Conservation (phyloP, 345 rosid species). For the Microthlaspi erraticum region DNA sequence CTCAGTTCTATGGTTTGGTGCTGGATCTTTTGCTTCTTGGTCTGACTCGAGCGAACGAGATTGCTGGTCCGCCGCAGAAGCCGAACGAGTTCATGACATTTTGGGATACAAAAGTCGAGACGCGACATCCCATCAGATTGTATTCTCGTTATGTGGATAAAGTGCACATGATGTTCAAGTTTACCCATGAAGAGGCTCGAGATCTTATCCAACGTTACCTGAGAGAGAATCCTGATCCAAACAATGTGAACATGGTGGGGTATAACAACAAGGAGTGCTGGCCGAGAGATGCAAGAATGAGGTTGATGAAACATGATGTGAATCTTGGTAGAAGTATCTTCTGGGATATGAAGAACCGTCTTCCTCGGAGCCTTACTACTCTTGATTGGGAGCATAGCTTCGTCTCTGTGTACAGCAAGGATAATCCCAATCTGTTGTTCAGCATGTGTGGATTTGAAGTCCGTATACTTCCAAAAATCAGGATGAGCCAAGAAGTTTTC, state of each 20-base stretch:
- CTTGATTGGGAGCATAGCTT: slow-evolving; percentile 94
- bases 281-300: slow-evolving; percentile 98
- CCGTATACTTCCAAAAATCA: slow-evolving; percentile 83
- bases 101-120: slow-evolving; percentile 92
- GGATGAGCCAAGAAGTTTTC: slow-evolving; percentile 89
- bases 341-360: slow-evolving; percentile 96
- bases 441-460: slow-evolving; percentile 98
- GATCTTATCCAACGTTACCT: slow-evolving; percentile 93
- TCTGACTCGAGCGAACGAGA: slow-evolving; percentile 89
- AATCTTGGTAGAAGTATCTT: slow-evolving; percentile 55
- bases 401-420: slow-evolving; percentile 92
- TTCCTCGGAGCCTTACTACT: slow-evolving; percentile 89
- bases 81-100: slow-evolving; percentile 91
- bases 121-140: slow-evolving; percentile 85
- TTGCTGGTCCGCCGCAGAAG: slow-evolving; percentile 93
- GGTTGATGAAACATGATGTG: slow-evolving; percentile 91
- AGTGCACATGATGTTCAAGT: slow-evolving; percentile 86
- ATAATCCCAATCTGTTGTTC: slow-evolving; percentile 88
- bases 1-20: slow-evolving; percentile 86
- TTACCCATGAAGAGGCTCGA: slow-evolving; percentile 92
- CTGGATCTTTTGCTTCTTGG: slow-evolving; percentile 88
- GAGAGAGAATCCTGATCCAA: slow-evolving; percentile 94
- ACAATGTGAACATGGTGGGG: slow-evolving; percentile 95
- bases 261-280: slow-evolving; percentile 94
- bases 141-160: slow-evolving; percentile 87